These are phyloP conservation scores for Xerocomus potaroensis DNA, from an alignment of 768 basidiomycete species.

Conservation along the genomic window DNA sequence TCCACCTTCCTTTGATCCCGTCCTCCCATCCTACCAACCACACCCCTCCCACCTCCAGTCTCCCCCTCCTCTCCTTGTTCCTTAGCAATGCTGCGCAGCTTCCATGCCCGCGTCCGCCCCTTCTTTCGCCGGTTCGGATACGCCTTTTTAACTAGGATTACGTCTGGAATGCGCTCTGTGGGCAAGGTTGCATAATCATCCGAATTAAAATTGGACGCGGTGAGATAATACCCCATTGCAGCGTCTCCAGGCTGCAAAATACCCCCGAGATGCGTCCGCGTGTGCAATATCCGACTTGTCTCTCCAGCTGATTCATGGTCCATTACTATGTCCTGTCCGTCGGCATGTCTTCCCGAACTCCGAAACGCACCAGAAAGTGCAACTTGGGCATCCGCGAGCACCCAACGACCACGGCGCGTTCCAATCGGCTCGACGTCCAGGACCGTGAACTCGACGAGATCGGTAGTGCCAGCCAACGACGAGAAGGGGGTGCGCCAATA, in stretches of 20 bases:
- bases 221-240: conserved; percentile 85
- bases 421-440: conserved; percentile 89
- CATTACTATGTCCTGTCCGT: conserved; percentile 49
- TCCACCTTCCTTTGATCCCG: conserved; percentile 91
- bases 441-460: conserved; percentile 92
- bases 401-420: conserved; percentile 65
- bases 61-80: conserved; percentile 87
- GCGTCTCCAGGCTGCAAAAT: conserved; percentile 94
- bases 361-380: conserved; percentile 78
- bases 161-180: conserved; percentile 72
- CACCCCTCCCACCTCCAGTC: conserved; percentile 70
- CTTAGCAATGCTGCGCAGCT: conserved; percentile 87
- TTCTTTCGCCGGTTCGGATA: conserved; percentile 95
- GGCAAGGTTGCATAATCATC: conserved; percentile 72
- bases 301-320: conserved; percentile 57
- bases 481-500: conserved; percentile 96
- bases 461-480: conserved; percentile 72
- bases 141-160: conserved; percentile 91
- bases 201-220: conserved; percentile 90
- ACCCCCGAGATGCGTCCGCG: conserved; percentile 92
- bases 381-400: conserved; percentile 88
- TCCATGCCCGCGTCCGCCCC: conserved; percentile 79
- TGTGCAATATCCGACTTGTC: conserved; percentile 84
- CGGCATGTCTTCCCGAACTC: conserved; percentile 36
- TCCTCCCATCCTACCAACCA: conserved; percentile 88